Conservation (phyloP, 176 grass and related monocot genomes). For the Oryza meridionalis region DNA sequence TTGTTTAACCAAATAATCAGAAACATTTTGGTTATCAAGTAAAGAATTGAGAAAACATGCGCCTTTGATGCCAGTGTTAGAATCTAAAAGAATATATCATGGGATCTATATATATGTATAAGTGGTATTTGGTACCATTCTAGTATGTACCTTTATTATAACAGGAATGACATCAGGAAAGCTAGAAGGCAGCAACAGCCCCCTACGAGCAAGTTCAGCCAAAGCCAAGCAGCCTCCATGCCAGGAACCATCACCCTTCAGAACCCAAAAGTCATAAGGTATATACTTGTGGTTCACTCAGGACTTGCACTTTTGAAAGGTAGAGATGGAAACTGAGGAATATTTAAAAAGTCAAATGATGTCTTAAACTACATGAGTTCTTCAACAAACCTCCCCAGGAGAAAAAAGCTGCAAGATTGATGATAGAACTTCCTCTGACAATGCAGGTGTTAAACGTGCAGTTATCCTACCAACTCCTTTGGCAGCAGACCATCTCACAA, state of each 20-base stretch:
- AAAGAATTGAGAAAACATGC: constrained; percentile 16
- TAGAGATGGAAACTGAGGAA: constrained; percentile 20
- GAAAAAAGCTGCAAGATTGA: constrained; percentile 92
- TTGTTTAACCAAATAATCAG: background rate
- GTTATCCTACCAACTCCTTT: constrained; percentile 98
- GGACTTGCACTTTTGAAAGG: constrained; percentile 37
- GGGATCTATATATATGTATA: background rate
- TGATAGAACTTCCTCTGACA: constrained; percentile 91
- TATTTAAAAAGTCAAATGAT: constrained; percentile 14
- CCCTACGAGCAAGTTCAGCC: constrained; percentile 92
- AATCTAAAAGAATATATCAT: constrained; percentile 5
- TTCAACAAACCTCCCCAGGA: constrained; percentile 74
- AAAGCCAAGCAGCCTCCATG: constrained; percentile 97
- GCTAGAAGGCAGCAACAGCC: constrained; percentile 81
- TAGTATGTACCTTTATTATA: constrained; percentile 67
- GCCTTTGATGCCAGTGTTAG: background rate
- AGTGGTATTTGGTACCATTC: constrained; percentile 8
- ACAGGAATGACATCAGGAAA: constrained; percentile 86
- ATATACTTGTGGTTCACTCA: constrained; percentile 20
- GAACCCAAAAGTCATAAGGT: constrained; percentile 33
- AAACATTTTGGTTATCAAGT: background rate
- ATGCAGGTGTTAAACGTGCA: constrained; percentile 81
- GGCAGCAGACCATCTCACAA: constrained; percentile 96
- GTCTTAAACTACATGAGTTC: constrained; percentile 22
- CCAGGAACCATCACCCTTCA: constrained; percentile 95